These are phyloP conservation scores for Mallotus repandus DNA, from an alignment of 441 rosid species.

Conservation along the genomic window DNA sequence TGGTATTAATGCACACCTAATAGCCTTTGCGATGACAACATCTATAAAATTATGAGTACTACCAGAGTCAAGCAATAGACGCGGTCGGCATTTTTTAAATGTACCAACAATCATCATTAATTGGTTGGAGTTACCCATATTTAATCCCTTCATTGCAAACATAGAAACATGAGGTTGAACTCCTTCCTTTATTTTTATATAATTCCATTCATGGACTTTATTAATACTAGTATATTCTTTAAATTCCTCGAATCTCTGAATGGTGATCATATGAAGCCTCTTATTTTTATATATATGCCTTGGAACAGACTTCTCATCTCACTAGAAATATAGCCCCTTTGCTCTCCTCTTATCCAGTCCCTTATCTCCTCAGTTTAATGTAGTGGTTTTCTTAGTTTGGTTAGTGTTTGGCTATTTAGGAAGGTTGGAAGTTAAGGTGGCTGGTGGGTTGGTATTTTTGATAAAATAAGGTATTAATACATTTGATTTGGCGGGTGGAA, in stretches of 20 bases:
- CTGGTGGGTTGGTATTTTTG: neutral
- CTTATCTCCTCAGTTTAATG: neutral
- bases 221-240: neutral
- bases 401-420: neutral
- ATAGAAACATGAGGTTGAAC: neutral
- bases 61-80: neutral
- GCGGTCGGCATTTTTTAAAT: neutral
- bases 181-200: neutral
- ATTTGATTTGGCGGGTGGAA: neutral
- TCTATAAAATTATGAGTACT: neutral
- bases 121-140: neutral
- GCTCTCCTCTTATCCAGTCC: no score
- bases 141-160: neutral
- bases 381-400: neutral
- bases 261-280: neutral
- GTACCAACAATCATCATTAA: neutral
- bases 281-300: neutral
- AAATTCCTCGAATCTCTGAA: neutral
- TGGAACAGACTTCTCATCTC: neutral
- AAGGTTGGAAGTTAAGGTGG: neutral
- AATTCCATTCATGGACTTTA: neutral
- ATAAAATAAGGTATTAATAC: neutral
- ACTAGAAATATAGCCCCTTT: neutral
- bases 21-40: neutral
- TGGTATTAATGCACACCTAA: neutral